Evolutionary conservation across 495 filamentous ascomycete genomes (phyloP), one percentile per base, ranked within the genome.

Genomic region (Collariella sp.): DNA sequence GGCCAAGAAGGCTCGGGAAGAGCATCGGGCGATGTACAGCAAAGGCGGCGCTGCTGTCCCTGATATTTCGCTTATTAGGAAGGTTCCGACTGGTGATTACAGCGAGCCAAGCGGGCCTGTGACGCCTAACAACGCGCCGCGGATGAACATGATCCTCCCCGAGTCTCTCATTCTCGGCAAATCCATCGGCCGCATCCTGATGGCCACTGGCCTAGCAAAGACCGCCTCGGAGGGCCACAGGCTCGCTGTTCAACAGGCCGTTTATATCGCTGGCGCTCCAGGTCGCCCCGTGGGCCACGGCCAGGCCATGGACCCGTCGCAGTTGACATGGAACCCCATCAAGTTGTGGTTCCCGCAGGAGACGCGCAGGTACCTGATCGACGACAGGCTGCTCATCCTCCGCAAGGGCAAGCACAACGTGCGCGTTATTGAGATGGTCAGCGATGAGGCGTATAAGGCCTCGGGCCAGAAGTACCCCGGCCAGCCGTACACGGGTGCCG

Each of bases 371-470:
- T 88, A 79, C 59, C 64, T 93, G 19, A 74, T 87, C 16, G 80
- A 83, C 36, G 82, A 70, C 33, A 70, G 80, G 36, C 56, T 84
- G 5, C 64, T 95, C 40, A 78, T 94, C 54, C 67, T 95, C 19
- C 79, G 88, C 59, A 68, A 79, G 29, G 89, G 88, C 31, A 95
- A 95, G 68, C 85, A 86, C 76, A 90, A 89, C 63, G 69, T 93
- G 33, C 81, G 83, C 46, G 69, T 90, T 42, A 75, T 94, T 44
- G 71, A 83, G 57, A 76, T 95, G 55, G 72, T 94, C 15, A 75
- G 75, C 55, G 87, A 94, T 62, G 77, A 84, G 53, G 82, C 87
- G 46, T 95, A 77, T 66, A 59, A 55, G 19, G 45, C 46, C 0
- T 72, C 65, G 38, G 75, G 74, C 29, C 24, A 66, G 50, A 61